Percentiles rank a stretch among this genome's conserved stretches.
These are phyloP conservation scores for Trypanosoma brucei DNA, from an alignment of 208 protist genomes.

Conservation along the genomic window DNA sequence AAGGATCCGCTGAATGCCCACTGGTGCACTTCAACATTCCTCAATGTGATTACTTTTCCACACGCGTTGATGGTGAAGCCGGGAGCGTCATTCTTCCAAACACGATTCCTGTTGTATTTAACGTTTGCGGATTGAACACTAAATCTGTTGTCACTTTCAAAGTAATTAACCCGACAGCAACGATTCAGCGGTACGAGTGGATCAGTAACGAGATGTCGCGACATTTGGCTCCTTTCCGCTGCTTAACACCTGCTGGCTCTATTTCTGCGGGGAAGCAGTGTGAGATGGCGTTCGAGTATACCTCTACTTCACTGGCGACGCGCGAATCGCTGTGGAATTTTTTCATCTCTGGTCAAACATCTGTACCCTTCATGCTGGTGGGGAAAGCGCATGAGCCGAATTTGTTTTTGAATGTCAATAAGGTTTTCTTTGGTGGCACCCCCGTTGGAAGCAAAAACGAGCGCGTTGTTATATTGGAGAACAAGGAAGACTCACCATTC, in stretches of 20 bases:
- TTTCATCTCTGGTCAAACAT: conserved; percentile 72
- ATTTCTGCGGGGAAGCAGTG: conserved; percentile 84
- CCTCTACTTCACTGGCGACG: conserved; percentile 72
- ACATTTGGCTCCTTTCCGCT: conserved; percentile 81
- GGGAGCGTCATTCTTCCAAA: conserved; percentile 31
- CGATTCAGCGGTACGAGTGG: conserved; percentile 93
- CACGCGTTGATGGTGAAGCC: conserved; percentile 57
- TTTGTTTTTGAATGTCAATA: conserved; percentile 85
- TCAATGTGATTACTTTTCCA: conserved; percentile 84
- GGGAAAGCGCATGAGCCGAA: conserved; percentile 91
- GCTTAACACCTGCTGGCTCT: conserved; percentile 74
- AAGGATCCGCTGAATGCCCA: conserved; percentile 85
- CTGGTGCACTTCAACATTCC: conserved; percentile 95
- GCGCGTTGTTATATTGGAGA: conserved; percentile 87
- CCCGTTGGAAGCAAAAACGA: conserved; percentile 74
- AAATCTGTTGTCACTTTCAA: conserved; percentile 87
- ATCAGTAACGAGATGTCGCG: conserved; percentile 32
- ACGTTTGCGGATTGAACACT: conserved; percentile 80
- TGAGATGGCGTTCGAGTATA: conserved; percentile 96
- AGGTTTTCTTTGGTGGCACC: conserved; percentile 90
- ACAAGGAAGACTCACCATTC: conserved; percentile 92
- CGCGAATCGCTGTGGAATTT: conserved; percentile 92
- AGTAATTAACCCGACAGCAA: conserved; percentile 94
- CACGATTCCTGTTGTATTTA: conserved; percentile 77
- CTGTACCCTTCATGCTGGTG: conserved; percentile 92